Evolutionary conservation across 2,329 filamentous ascomycete genomes (phyloP).

Genomic region (Phymatotrichopsis omnivora): DNA sequence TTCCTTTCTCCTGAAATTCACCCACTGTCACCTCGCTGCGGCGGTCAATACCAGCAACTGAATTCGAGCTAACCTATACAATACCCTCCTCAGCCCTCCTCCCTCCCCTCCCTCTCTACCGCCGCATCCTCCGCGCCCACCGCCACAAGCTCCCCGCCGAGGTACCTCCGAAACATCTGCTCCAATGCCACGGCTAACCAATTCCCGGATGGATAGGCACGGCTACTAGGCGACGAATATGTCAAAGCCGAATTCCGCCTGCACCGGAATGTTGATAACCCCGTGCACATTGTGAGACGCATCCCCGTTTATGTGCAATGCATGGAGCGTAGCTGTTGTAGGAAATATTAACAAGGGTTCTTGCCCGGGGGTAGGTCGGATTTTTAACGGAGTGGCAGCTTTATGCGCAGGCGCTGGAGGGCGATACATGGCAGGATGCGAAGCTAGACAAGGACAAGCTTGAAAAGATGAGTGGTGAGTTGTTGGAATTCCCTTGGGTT

Average conservation of each 20-base stretch:
- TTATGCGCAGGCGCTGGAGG: slow-evolving; percentile 87
- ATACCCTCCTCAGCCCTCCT: slow-evolving; percentile 57
- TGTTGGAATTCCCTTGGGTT: neutral
- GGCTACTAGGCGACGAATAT: slow-evolving; percentile 82
- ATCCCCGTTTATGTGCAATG: neutral
- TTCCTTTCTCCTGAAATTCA: too few species aligned
- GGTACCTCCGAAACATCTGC: slow-evolving; percentile 2
- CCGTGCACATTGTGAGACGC: slow-evolving; percentile 67
- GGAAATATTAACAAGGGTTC: too few species aligned
- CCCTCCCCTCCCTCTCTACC: slow-evolving; percentile 80
- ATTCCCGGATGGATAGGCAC: slow-evolving; percentile 38
- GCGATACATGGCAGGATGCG: slow-evolving; percentile 72
- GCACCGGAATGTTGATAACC: slow-evolving; percentile 76
- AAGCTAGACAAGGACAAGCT: slow-evolving; percentile 75
- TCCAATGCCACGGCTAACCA: neutral
- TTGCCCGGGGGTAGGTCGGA: slow-evolving; percentile 76
- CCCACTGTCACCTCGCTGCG: neutral
- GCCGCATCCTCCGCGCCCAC: slow-evolving; percentile 76
- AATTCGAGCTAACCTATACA: too few species aligned
- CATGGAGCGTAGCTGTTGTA: neutral
- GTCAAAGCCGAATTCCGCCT: slow-evolving; percentile 85
- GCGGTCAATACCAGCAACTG: neutral
- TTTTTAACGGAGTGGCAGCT: slow-evolving; percentile 95
- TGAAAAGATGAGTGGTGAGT: slow-evolving; percentile 83
- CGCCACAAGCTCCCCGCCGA: slow-evolving; percentile 64